phyloP scores from a whole-genome alignment of 768 basidiomycete genomes.

The Lactifluus hygrophoroides region DNA sequence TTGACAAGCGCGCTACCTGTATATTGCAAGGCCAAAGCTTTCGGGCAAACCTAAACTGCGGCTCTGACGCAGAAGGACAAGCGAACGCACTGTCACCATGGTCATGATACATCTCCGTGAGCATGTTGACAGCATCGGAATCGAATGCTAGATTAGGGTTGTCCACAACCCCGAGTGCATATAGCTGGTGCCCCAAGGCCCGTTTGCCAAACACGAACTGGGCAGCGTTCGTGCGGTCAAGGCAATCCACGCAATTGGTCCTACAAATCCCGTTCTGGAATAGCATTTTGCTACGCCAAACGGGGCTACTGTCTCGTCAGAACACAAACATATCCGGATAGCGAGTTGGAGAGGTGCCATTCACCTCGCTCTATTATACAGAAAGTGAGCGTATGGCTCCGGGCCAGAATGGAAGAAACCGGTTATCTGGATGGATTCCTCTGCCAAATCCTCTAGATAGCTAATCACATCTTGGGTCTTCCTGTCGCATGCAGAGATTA shows the following conservation, averaged over 20 bases:
- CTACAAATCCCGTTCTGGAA: slow-evolving; percentile 90
- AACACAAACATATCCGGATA: not conserved
- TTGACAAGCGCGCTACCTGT: slow-evolving; percentile 96
- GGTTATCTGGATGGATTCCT: slow-evolving; percentile 85
- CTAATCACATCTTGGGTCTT: slow-evolving; percentile 95
- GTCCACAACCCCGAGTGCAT: slow-evolving; percentile 85
- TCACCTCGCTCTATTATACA: slow-evolving; percentile 39
- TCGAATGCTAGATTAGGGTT: slow-evolving; percentile 83
- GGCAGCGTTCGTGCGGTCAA: slow-evolving; percentile 93
- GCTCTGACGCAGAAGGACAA: not conserved
- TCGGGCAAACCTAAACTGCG: not conserved
- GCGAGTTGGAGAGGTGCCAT: slow-evolving; percentile 1
- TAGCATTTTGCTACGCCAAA: slow-evolving; percentile 59
- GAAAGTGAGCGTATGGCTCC: slow-evolving; percentile 68
- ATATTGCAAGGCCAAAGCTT: slow-evolving; percentile 92
- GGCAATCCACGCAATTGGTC: slow-evolving; percentile 94
- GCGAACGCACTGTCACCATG: slow-evolving; percentile 78
- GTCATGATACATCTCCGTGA: slow-evolving; percentile 98
- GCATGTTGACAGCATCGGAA: slow-evolving; percentile 90
- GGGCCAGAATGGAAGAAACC: slow-evolving; percentile 93
- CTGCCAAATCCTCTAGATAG: slow-evolving; percentile 89
- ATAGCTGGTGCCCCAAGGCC: slow-evolving; percentile 89
- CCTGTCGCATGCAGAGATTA: slow-evolving; percentile 32
- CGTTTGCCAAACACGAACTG: slow-evolving; percentile 96
- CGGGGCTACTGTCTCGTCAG: slow-evolving; percentile 16